Base-by-base conservation (phyloP, 2,329 filamentous ascomycete genomes). In the Aspergillus caelatus region DNA sequence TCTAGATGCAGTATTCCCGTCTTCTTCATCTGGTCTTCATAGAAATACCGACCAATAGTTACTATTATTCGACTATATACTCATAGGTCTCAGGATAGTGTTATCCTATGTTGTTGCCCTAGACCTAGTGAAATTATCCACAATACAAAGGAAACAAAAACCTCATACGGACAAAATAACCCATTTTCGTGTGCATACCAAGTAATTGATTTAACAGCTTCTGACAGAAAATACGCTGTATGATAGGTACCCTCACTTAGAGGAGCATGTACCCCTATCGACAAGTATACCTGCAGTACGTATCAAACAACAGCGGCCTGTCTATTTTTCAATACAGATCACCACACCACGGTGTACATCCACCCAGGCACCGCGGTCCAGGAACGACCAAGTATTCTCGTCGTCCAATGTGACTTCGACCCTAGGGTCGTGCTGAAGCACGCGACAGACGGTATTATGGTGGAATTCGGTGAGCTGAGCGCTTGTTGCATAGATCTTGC, bases 311-410 rank as follows among this genome's bases (percentile, higher is more conserved):
- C 7, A 41, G 8, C 21, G 53, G 11, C 53, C 4, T 16, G 19
- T 8, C 39, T 56, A 56, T 23, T 21, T n/a, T 7, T 34, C n/a
- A 12, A 3, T 2, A 10, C 54, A 56, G 12, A 26, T 14, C 54
- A 57, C 36, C 36, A 26, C 14, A 26, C 54, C 54, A 0, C 23
- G 9, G 10, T 57, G 26, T 11, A 57, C 23, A 45, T 57, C 19
- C 21, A 57, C 54, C 54, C 54, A 57, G 23, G 54, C 54, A 8
- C 54, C 54, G 21, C 54, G 36, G 5, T 57, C 54, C 12, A 57
- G 39, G 36, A 57, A 57, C 12, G 54, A 21, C 54, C 54, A 57
- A 23, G 54, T 57, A 26, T 14, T 7, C 23, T 45, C 1, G 23
- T 36, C 54, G 21, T 43, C 28, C 26, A 57, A 45, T 26, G 21